Conservation (phyloP, 306 rosid genomes). For the Abrus pulchellus region DNA sequence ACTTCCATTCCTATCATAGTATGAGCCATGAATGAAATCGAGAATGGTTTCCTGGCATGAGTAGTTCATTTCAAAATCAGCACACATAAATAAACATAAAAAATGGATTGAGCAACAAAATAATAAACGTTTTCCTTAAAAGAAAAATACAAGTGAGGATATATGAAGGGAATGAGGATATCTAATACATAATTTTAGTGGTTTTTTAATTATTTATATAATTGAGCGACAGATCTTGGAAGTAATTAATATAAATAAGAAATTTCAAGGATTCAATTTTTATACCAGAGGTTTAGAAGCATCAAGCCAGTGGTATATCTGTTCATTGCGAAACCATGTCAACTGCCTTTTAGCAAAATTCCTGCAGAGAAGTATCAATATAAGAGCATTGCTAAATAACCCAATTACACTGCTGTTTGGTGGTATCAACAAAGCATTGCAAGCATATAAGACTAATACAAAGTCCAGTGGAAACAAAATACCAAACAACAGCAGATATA, state of each 20-base stretch:
- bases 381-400: conserved; percentile 34
- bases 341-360: conserved; percentile 91
- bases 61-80: conserved; percentile 43
- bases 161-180: neutral
- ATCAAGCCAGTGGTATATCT: conserved; percentile 91
- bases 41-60: conserved; percentile 76
- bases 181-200: neutral
- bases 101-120: conserved; percentile 20
- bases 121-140: neutral
- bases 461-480: conserved; percentile 9
- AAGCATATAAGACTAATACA: conserved; percentile 8
- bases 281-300: conserved; percentile 91
- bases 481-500: conserved; percentile 28
- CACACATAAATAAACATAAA: neutral
- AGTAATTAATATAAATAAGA: neutral
- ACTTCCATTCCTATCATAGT: conserved; percentile 61
- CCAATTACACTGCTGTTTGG: neutral
- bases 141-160: neutral
- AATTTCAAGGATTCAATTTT: conserved; percentile 37
- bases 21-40: conserved; percentile 67
- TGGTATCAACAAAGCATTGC: neutral
- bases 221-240: conserved; percentile 1
- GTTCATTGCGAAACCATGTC: conserved; percentile 94
- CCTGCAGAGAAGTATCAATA: conserved; percentile 59
- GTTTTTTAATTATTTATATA: conserved; percentile 7